Evolutionary conservation across 371 early-diverging fungal genomes (phyloP).

Genomic region (Syncephalis plumigaleata): DNA sequence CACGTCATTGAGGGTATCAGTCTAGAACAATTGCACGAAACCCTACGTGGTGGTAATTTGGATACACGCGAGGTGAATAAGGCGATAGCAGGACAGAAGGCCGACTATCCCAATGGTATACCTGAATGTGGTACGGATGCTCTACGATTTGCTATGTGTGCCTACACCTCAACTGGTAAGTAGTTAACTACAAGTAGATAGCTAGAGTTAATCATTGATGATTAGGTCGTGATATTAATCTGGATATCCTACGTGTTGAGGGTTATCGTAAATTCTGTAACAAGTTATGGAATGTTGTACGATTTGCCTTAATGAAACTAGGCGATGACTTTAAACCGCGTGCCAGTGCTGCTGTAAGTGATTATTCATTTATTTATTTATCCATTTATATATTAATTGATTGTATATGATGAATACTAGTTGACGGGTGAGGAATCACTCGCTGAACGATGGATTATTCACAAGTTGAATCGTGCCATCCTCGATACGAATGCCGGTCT

Average conservation of each 20-base stretch:
- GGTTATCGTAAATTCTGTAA: constrained; percentile 99
- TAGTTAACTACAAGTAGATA: neutral
- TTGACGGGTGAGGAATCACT: constrained; percentile 69
- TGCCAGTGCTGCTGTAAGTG: constrained; percentile 19
- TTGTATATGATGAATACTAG: constrained; percentile 87
- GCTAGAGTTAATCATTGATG: constrained; percentile 23
- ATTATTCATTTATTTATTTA: neutral
- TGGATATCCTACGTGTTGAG: constrained; percentile 93
- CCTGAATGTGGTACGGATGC: constrained; percentile 99
- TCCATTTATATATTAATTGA: neutral
- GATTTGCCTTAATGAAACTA: constrained; percentile 84
- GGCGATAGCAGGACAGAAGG: constrained; percentile 72
- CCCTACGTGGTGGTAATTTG: constrained; percentile 77
- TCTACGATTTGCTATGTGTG: constrained; percentile 89
- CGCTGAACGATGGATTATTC: constrained; percentile 87
- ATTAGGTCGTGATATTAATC: constrained; percentile 80
- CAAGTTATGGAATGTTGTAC: constrained; percentile 98
- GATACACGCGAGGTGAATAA: constrained; percentile 83
- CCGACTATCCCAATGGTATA: constrained; percentile 97
- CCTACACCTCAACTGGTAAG: constrained; percentile 61
- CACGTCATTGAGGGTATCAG: constrained; percentile 94
- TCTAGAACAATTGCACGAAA: constrained; percentile 57
- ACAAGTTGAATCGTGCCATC: constrained; percentile 71
- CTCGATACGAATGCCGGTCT: constrained; percentile 57
- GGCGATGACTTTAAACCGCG: constrained; percentile 64